Conservation (phyloP, 305 asterid genomes). For the Nicotiana rustica region DNA sequence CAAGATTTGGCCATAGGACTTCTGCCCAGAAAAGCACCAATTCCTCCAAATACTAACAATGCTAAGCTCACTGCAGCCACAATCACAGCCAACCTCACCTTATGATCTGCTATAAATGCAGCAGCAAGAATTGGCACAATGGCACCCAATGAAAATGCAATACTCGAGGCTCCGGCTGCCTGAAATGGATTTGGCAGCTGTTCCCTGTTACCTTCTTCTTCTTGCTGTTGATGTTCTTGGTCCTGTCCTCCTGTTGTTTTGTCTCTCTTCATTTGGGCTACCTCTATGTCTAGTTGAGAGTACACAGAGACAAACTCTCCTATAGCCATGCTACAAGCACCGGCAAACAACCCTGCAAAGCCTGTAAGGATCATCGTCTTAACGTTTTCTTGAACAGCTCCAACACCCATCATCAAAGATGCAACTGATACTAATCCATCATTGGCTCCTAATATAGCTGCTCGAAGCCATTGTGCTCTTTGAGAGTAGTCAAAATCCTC, state of each 20-base stretch:
- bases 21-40: slow-evolving; percentile 53
- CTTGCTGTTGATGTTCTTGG: background rate
- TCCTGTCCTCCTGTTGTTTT: background rate
- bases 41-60: slow-evolving; percentile 50
- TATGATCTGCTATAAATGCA: slow-evolving; percentile 22
- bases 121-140: slow-evolving; percentile 35
- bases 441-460: slow-evolving; percentile 35
- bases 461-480: slow-evolving; percentile 47
- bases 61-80: slow-evolving; percentile 31
- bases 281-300: slow-evolving; percentile 39
- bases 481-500: slow-evolving; percentile 74
- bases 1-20: slow-evolving; percentile 49
- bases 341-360: slow-evolving; percentile 37
- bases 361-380: slow-evolving; percentile 35
- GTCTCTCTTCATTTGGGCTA: slow-evolving; percentile 35
- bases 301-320: slow-evolving; percentile 42
- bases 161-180: slow-evolving; percentile 39
- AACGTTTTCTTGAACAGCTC: slow-evolving; percentile 33
- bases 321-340: slow-evolving; percentile 39
- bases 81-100: slow-evolving; percentile 6
- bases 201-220: slow-evolving; percentile 19
- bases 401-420: slow-evolving; percentile 39
- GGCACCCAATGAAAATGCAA: slow-evolving; percentile 37
- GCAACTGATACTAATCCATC: slow-evolving; percentile 36
- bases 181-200: slow-evolving; percentile 39